A percentile compares a stretch with the other conserved stretches of the same genome.
Conservation (phyloP, 768 basidiomycete species). For the Russula dissimulans region DNA sequence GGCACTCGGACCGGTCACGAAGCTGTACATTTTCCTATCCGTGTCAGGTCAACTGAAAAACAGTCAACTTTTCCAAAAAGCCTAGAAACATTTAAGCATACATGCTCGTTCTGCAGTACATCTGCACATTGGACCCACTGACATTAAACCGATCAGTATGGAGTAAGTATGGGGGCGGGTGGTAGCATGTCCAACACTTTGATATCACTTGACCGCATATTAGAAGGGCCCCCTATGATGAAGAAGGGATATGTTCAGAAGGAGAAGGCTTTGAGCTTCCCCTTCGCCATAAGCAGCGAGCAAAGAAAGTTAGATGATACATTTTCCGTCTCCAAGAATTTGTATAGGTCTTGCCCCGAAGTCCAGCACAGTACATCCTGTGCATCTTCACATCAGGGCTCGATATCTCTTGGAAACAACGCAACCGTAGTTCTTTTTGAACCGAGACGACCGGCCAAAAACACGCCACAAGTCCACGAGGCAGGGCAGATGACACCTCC, state of each 20-base stretch:
- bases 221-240: neutral
- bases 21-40: neutral
- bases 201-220: constrained; percentile 28
- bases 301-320: constrained; percentile 6
- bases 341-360: constrained; percentile 20
- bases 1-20: neutral
- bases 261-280: neutral
- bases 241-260: constrained; percentile 31
- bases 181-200: constrained; percentile 33
- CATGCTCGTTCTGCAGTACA: constrained; percentile 20
- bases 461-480: constrained; percentile 33
- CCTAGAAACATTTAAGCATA: neutral
- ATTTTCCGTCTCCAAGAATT: constrained; percentile 28
- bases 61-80: neutral
- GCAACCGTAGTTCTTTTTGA: constrained; percentile 49
- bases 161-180: constrained; percentile 19
- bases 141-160: constrained; percentile 30
- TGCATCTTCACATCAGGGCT: constrained; percentile 23
- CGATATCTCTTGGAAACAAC: constrained; percentile 30
- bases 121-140: constrained; percentile 5
- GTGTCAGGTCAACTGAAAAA: neutral
- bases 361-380: constrained; percentile 34
- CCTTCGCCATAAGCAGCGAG: too few species aligned
- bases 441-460: constrained; percentile 34
- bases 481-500: neutral